Evolutionary conservation across 768 basidiomycete genomes (phyloP).

Genomic region (Pisolithus albus): DNA sequence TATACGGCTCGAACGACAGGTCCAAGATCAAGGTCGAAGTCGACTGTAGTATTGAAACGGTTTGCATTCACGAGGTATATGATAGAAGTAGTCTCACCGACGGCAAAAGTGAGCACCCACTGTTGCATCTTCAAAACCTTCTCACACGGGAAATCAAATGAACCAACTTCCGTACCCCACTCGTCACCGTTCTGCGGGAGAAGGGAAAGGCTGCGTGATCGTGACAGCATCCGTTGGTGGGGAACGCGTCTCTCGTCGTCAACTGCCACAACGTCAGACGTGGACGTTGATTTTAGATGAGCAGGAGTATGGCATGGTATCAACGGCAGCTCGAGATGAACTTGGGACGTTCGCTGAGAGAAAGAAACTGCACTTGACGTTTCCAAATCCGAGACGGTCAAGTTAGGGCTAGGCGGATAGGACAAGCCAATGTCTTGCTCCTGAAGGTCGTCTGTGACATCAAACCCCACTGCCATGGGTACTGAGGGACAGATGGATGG

Average conservation of each 20-base stretch:
- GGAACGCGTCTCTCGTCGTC: constrained; percentile 9
- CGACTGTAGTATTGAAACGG: constrained; percentile 39
- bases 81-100: constrained; percentile 39
- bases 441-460: constrained; percentile 12
- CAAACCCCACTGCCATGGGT: not conserved
- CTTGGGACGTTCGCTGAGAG: constrained; percentile 15
- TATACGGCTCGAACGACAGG: constrained; percentile 69
- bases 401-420: constrained; percentile 20
- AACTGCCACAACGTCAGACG: constrained; percentile 22
- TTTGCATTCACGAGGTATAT: not conserved
- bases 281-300: constrained; percentile 29
- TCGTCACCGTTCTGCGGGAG: constrained; percentile 28
- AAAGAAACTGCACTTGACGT: constrained; percentile 8
- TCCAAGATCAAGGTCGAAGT: constrained; percentile 86
- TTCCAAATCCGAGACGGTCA: constrained; percentile 19
- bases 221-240: constrained; percentile 26
- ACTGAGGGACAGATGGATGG: not conserved
- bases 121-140: constrained; percentile 45
- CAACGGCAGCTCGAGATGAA: constrained; percentile 3
- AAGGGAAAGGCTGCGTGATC: constrained; percentile 43
- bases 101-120: constrained; percentile 63
- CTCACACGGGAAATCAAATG: constrained; percentile 42
- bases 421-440: constrained; percentile 26
- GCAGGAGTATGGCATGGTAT: not conserved
- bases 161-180: constrained; percentile 30